Evolutionary conservation across 2,329 filamentous ascomycete species (phyloP).

Genomic region (Aureobasidium sp.): DNA sequence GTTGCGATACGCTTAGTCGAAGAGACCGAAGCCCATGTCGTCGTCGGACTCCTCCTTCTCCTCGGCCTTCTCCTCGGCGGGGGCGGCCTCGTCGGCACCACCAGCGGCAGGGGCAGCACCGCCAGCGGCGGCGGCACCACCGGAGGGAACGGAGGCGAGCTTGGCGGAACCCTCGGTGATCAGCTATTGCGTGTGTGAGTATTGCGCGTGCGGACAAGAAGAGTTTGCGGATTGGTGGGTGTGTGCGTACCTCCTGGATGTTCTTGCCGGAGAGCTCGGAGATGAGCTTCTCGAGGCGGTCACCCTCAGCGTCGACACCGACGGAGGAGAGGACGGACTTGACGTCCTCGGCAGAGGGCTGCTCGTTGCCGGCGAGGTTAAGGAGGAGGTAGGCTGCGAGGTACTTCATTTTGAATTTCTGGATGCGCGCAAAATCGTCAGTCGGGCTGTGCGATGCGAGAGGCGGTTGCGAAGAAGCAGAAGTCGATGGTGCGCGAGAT

Average conservation of each 20-base stretch:
- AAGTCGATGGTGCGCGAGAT: not conserved
- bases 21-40: slow-evolving; percentile 69
- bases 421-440: slow-evolving; percentile 11
- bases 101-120: slow-evolving; percentile 59
- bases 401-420: slow-evolving; percentile 85
- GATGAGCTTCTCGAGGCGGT: slow-evolving; percentile 80
- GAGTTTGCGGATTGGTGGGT: slow-evolving; percentile 29
- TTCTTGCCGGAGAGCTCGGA: slow-evolving; percentile 85
- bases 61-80: slow-evolving; percentile 55
- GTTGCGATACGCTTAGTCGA: slow-evolving; percentile 47
- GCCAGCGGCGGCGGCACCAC: slow-evolving; percentile 66
- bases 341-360: slow-evolving; percentile 79
- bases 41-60: slow-evolving; percentile 74
- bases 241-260: slow-evolving; percentile 73
- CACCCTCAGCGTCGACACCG: slow-evolving; percentile 86
- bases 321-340: slow-evolving; percentile 85
- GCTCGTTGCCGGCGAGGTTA: slow-evolving; percentile 83
- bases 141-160: slow-evolving; percentile 95
- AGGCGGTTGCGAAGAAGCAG: slow-evolving; percentile 9
- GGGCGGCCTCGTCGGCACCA: slow-evolving; percentile 54
- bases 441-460: not conserved
- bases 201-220: not conserved
- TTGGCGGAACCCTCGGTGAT: slow-evolving; percentile 85
- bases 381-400: slow-evolving; percentile 99
- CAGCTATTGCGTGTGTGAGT: slow-evolving; percentile 53